Conservation (phyloP, 768 basidiomycete genomes). For the Clavaria fumosa region DNA sequence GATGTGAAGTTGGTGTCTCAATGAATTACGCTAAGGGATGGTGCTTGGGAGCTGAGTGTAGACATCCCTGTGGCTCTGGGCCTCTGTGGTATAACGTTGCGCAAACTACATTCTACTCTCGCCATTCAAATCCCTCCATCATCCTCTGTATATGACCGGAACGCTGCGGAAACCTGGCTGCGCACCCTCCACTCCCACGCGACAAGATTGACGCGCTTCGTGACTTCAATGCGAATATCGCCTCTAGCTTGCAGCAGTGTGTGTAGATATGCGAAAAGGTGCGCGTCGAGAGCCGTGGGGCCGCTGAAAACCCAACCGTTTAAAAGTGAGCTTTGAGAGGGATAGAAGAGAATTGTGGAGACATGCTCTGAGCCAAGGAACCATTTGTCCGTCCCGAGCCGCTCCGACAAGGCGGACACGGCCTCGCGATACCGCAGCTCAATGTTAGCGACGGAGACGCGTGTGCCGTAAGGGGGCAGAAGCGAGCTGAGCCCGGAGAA, state of each 20-base stretch:
- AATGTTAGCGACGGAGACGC: constrained; percentile 34
- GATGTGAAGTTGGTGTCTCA: too few species aligned
- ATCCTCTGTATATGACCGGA: too few species aligned
- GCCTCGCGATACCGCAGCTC: constrained; percentile 54
- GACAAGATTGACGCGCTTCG: constrained; percentile 59
- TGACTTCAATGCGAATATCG: constrained; percentile 43
- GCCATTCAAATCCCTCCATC: too few species aligned
- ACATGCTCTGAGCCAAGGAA: constrained; percentile 66
- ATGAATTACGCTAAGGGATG: too few species aligned
- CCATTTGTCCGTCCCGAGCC: constrained; percentile 67
- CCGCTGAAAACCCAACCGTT: constrained; percentile 24
- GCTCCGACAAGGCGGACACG: constrained; percentile 54
- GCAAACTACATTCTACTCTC: too few species aligned
- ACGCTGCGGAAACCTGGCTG: constrained; percentile 37
- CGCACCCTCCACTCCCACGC: constrained; percentile 67
- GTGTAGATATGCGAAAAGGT: constrained; percentile 71
- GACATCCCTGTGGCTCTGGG: too few species aligned
- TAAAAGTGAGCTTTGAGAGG: not conserved
- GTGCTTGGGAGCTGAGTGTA: too few species aligned
- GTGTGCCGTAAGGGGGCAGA: constrained; percentile 44
- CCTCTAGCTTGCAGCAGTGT: constrained; percentile 36
- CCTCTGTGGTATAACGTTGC: too few species aligned
- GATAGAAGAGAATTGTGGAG: constrained; percentile 14
- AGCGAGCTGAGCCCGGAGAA: constrained; percentile 52
- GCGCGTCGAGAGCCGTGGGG: constrained; percentile 70